These are phyloP conservation scores for Kregervanrija fluxuum DNA, from an alignment of 805 yeast species.

Conservation along the genomic window DNA sequence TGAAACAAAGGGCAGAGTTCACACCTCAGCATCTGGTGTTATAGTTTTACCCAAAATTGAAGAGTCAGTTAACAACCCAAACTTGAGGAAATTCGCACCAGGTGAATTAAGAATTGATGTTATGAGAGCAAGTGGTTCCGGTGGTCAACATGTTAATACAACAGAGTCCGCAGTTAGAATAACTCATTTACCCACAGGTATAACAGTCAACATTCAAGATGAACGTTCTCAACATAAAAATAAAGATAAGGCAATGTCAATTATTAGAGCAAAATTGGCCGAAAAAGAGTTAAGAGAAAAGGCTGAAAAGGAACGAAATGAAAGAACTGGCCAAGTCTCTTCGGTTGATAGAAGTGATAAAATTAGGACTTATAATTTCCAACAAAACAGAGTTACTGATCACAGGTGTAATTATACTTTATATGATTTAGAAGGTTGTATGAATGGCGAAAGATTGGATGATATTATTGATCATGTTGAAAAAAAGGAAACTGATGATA, in stretches of 20 bases:
- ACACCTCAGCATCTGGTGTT: conserved; percentile 94
- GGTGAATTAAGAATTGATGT: conserved; percentile 90
- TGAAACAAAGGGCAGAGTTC: conserved; percentile 88
- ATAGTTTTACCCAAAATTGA: conserved; percentile 82
- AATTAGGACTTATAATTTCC: conserved; percentile 86
- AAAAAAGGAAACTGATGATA: conserved; percentile 36
- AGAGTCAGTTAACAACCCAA: conserved; percentile 32
- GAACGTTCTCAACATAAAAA: conserved; percentile 92
- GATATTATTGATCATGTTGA: conserved; percentile 48
- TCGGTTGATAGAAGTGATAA: conserved; percentile 89
- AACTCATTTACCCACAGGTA: conserved; percentile 88
- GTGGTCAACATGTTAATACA: conserved; percentile 97
- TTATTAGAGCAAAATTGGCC: conserved; percentile 77
- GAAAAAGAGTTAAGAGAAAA: conserved; percentile 65
- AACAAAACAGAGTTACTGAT: conserved; percentile 90
- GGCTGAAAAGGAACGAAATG: conserved; percentile 55
- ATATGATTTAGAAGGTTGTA: conserved; percentile 65
- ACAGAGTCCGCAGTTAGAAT: conserved; percentile 95
- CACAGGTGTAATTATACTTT: conserved; percentile 79
- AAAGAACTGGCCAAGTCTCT: conserved; percentile 76
- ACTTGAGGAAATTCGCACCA: conserved; percentile 56
- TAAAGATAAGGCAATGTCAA: conserved; percentile 84
- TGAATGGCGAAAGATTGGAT: conserved; percentile 54
- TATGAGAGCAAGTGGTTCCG: conserved; percentile 96
- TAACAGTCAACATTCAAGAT: conserved; percentile 85